Conservation (phyloP, 345 rosid genomes). For the Melastoma malabathricum region DNA sequence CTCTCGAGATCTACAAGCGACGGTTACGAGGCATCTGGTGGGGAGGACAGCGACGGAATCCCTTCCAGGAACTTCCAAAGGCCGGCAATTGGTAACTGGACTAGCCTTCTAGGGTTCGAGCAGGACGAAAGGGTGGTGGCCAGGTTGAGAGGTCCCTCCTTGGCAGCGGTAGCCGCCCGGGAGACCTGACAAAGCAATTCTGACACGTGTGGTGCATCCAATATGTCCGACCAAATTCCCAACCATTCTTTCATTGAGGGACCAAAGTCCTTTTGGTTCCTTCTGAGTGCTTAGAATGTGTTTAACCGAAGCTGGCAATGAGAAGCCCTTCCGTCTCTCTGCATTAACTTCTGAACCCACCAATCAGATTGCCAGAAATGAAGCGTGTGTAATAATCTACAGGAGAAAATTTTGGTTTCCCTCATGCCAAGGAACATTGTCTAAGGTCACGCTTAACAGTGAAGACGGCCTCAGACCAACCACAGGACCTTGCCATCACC, state of each 20-base stretch:
- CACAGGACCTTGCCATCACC: slow-evolving; percentile 59
- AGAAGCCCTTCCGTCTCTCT: too few species aligned
- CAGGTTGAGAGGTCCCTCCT: slow-evolving; percentile 24
- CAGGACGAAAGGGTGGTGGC: slow-evolving; percentile 35
- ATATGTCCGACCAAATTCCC: not conserved
- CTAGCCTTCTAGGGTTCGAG: slow-evolving; percentile 28
- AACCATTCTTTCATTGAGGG: slow-evolving; percentile 38
- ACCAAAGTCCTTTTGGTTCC: slow-evolving; percentile 2
- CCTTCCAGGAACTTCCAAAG: slow-evolving; percentile 62
- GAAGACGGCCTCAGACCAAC: not conserved
- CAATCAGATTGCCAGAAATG: too few species aligned
- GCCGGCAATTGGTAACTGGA: slow-evolving; percentile 38
- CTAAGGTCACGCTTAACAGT: too few species aligned
- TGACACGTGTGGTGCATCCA: too few species aligned
- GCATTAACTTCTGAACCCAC: too few species aligned
- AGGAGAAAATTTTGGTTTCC: too few species aligned
- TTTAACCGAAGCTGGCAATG: too few species aligned
- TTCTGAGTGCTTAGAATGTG: too few species aligned
- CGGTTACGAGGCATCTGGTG: slow-evolving; percentile 95
- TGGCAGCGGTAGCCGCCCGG: slow-evolving; percentile 27
- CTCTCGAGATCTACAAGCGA: slow-evolving; percentile 85
- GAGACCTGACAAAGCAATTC: slow-evolving; percentile 16
- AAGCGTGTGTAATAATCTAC: too few species aligned
- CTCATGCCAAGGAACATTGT: too few species aligned
- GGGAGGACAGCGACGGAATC: slow-evolving; percentile 92